Conservation (phyloP, 306 rosid genomes). For the Quercus engelmannii region DNA sequence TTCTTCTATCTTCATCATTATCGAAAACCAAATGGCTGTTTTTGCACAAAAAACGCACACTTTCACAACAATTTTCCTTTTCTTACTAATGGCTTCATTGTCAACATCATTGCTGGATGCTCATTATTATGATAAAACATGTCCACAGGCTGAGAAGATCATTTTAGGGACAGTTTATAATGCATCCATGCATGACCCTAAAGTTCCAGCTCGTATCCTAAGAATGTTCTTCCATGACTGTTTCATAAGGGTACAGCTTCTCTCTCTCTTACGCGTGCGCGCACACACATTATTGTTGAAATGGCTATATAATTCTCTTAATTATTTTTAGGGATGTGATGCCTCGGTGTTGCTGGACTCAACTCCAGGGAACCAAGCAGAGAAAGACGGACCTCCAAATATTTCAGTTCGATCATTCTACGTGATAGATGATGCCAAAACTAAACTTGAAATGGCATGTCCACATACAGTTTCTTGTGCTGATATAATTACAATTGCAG, state of each 20-base stretch:
- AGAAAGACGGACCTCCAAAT: conserved; percentile 72
- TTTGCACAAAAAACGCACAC: conserved; percentile 15
- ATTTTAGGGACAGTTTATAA: conserved; percentile 48
- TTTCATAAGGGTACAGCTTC: conserved; percentile 59
- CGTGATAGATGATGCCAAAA: conserved; percentile 61
- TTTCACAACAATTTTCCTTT: conserved; percentile 22
- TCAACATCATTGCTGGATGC: conserved; percentile 40
- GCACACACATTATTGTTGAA: background rate
- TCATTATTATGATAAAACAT: conserved; percentile 43
- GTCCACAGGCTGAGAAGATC: conserved; percentile 61
- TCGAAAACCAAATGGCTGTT: conserved; percentile 31
- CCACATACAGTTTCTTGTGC: conserved; percentile 71
- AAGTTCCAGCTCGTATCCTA: conserved; percentile 64
- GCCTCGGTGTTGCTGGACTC: conserved; percentile 69
- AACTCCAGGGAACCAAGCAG: conserved; percentile 46
- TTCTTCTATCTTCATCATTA: conserved; percentile 2
- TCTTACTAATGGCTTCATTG: conserved; percentile 22
- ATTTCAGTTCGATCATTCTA: conserved; percentile 56
- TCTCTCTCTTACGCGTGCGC: background rate
- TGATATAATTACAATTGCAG: conserved; percentile 65
- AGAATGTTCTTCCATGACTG: conserved; percentile 85
- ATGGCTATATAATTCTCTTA: background rate
- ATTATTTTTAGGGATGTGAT: conserved; percentile 56
- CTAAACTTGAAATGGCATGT: conserved; percentile 63
- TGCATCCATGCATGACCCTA: conserved; percentile 55